Conservation (phyloP, 1,284 basidiomycete genomes). For the Heliocybe sulcata region DNA sequence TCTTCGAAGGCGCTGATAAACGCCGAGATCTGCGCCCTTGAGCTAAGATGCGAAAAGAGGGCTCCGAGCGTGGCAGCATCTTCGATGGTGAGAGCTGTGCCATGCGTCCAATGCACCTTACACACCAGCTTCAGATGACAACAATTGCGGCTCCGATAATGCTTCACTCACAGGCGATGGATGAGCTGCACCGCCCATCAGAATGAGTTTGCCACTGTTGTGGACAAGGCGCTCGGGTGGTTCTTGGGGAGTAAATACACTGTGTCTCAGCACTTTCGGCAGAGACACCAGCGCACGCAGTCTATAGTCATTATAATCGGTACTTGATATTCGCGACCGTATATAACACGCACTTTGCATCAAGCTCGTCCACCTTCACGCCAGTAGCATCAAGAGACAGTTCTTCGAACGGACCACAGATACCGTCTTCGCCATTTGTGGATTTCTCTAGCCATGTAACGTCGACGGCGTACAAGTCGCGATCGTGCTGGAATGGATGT, state of each 20-base stretch:
- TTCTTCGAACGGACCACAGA: neutral
- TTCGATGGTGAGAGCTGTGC: neutral
- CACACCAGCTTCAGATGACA: neutral
- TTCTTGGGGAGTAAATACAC: neutral
- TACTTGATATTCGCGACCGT: neutral
- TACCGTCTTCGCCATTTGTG: neutral
- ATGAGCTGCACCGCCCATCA: conserved; percentile 13
- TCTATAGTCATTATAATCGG: neutral
- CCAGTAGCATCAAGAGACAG: neutral
- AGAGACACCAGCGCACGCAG: neutral
- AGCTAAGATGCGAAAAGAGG: neutral
- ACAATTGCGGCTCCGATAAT: neutral
- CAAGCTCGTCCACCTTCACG: neutral
- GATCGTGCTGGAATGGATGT: neutral
- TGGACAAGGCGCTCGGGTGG: conserved; percentile 12
- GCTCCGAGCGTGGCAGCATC: neutral
- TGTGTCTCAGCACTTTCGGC: neutral
- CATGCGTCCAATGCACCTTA: neutral
- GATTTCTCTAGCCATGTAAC: neutral
- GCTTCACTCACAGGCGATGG: conserved; percentile 11
- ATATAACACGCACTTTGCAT: neutral
- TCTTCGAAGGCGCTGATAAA: neutral
- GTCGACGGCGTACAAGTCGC: neutral
- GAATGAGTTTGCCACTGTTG: conserved; percentile 8
- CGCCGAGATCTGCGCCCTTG: neutral